phyloP scores from a whole-genome alignment of 108 stramenopile species.

The Pseudonitzschia multistriata region DNA sequence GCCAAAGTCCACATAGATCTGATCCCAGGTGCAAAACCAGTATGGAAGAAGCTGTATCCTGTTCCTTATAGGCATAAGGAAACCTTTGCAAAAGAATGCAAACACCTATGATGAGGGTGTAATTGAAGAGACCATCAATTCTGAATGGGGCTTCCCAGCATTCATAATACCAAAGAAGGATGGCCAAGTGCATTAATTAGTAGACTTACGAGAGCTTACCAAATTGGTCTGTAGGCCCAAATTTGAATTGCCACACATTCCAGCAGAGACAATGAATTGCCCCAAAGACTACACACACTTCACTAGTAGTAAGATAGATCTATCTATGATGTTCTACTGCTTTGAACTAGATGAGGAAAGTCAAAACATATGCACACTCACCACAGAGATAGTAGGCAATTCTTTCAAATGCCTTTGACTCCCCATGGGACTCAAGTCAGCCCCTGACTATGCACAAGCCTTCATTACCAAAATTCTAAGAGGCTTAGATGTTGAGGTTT shows the following conservation, averaged over 20 bases:
- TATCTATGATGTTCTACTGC: slow-evolving; percentile 22
- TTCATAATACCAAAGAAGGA: slow-evolving; percentile 47
- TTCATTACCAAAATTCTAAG: slow-evolving; percentile 35
- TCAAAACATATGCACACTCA: slow-evolving; percentile 32
- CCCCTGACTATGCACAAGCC: slow-evolving; percentile 45
- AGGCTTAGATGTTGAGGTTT: neutral
- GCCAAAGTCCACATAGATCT: too few relatives aligned
- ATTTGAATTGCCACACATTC: slow-evolving; percentile 21
- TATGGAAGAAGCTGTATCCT: too few relatives aligned
- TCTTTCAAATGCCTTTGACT: slow-evolving; percentile 36
- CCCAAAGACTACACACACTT: slow-evolving; percentile 16
- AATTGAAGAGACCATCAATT: neutral
- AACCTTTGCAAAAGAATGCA: slow-evolving; percentile 31
- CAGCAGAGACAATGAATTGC: slow-evolving; percentile 16
- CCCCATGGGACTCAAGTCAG: slow-evolving; percentile 43
- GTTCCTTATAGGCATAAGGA: slow-evolving; percentile 15
- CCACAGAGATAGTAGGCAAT: slow-evolving; percentile 42
- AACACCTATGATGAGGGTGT: slow-evolving; percentile 32
- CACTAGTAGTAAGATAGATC: slow-evolving; percentile 32
- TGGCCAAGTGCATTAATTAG: neutral
- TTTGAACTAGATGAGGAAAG: slow-evolving; percentile 11
- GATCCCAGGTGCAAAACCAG: too few relatives aligned
- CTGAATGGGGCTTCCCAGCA: slow-evolving; percentile 22
- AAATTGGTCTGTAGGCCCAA: neutral
- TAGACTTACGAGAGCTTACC: neutral